Evolutionary conservation across 2,329 filamentous ascomycete species (phyloP).

Genomic region (Myriosclerotinia curreyana): DNA sequence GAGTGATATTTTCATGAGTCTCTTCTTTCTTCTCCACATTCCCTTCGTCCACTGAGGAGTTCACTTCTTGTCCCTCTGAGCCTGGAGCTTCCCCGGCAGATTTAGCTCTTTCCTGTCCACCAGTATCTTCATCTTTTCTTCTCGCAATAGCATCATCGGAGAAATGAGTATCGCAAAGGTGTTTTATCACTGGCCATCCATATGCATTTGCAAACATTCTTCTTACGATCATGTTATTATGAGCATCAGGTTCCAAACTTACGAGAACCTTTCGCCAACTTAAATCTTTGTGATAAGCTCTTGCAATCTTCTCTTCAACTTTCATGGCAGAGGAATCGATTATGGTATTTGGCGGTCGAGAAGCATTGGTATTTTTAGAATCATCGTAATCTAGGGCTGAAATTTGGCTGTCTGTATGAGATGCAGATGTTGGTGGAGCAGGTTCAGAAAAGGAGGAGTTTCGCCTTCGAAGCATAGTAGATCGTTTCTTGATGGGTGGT

Average conservation of each 20-base stretch:
- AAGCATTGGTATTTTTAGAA: constrained; percentile 46
- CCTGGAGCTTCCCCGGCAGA: constrained; percentile 54
- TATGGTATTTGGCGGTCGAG: constrained; percentile 47
- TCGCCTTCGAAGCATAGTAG: constrained; percentile 33
- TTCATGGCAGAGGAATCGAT: constrained; percentile 70
- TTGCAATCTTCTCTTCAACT: constrained; percentile 95
- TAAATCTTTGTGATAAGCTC: constrained; percentile 87
- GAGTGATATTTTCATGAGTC: constrained; percentile 32
- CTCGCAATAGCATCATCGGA: constrained; percentile 66
- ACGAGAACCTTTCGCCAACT: constrained; percentile 97
- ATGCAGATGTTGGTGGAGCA: constrained; percentile 29
- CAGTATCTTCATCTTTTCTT: constrained; percentile 65
- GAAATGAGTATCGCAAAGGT: constrained; percentile 93
- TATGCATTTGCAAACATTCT: constrained; percentile 97
- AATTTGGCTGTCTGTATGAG: constrained; percentile 47
- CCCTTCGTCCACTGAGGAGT: constrained; percentile 28
- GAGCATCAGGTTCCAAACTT: constrained; percentile 90
- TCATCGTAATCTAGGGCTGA: constrained; percentile 52
- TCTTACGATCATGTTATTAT: constrained; percentile 97
- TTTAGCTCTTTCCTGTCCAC: constrained; percentile 66
- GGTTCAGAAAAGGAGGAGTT: constrained; percentile 24
- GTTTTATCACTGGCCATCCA: constrained; percentile 95
- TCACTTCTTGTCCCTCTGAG: constrained; percentile 64
- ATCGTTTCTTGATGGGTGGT: constrained; percentile 62
- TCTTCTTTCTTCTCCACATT: not conserved